Conservation (phyloP, 805 yeast genomes). For the Ogataea dorogensis region DNA sequence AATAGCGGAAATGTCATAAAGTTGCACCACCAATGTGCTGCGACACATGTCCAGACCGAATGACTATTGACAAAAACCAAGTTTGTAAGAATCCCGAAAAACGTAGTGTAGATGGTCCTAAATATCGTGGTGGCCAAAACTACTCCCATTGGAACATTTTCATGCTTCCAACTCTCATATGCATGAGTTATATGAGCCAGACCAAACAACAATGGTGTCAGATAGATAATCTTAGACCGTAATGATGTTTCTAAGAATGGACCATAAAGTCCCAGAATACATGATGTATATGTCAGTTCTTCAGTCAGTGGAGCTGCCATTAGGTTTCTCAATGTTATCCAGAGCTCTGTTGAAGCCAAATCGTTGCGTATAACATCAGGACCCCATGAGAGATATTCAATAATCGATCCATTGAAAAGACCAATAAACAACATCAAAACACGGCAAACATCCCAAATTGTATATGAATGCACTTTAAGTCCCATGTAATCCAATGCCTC, state of each 20-base stretch:
- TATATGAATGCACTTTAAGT: conserved; percentile 4
- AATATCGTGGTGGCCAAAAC: conserved; percentile 38
- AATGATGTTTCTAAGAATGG: conserved; percentile 23
- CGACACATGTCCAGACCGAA: conserved; percentile 54
- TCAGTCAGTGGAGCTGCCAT: conserved; percentile 77
- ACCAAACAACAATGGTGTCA: conserved; percentile 68
- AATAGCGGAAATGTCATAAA: conserved; percentile 61
- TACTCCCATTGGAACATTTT: conserved; percentile 28
- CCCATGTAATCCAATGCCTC: conserved; percentile 20
- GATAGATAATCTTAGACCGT: conserved; percentile 25
- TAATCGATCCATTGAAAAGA: conserved; percentile 50
- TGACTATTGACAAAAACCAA: conserved; percentile 50
- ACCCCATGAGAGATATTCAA: conserved; percentile 34
- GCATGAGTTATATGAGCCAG: conserved; percentile 81
- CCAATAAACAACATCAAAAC: conserved; percentile 35
- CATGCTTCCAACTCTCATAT: conserved; percentile 40
- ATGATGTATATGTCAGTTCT: conserved; percentile 65
- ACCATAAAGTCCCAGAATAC: conserved; percentile 34
- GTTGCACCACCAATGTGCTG: conserved; percentile 69
- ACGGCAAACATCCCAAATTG: conserved; percentile 20
- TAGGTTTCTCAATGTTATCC: conserved; percentile 53
- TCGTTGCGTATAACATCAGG: conserved; percentile 6
- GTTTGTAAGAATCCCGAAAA: conserved; percentile 70
- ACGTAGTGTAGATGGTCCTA: conserved; percentile 63
- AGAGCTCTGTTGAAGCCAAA: background rate